Conservation (phyloP, 2,329 filamentous ascomycete genomes). For the Trichophyton rubrum region DNA sequence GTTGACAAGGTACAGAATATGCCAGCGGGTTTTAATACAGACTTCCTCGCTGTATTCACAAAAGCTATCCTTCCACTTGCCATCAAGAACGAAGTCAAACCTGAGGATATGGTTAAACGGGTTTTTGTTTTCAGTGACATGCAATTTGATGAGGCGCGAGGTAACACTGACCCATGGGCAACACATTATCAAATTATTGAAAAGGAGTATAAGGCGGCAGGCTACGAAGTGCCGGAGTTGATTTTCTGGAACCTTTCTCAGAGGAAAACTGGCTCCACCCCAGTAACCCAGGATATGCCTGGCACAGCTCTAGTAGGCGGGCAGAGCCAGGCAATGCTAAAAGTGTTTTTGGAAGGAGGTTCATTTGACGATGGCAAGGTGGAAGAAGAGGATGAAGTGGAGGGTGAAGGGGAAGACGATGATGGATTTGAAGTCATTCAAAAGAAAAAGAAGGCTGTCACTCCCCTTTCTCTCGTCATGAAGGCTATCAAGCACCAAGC, state of each 20-base stretch:
- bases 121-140: slow-evolving; percentile 51
- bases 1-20: slow-evolving; percentile 13
- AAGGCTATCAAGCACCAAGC: slow-evolving; percentile 43
- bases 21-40: slow-evolving; percentile 36
- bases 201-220: slow-evolving; percentile 33
- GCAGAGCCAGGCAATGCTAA: slow-evolving; percentile 40
- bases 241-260: slow-evolving; percentile 22
- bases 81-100: slow-evolving; percentile 36
- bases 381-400: slow-evolving; percentile 19
- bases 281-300: slow-evolving; percentile 9
- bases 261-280: background rate
- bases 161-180: slow-evolving; percentile 23
- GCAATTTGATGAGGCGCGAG: slow-evolving; percentile 41
- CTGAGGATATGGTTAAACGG: slow-evolving; percentile 49
- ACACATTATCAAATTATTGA: slow-evolving; percentile 42
- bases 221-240: slow-evolving; percentile 48
- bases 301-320: slow-evolving; percentile 12
- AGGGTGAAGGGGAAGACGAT: slow-evolving; percentile 13
- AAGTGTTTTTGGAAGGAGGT: slow-evolving; percentile 43
- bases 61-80: slow-evolving; percentile 45
- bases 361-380: slow-evolving; percentile 19
- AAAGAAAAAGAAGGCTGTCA: slow-evolving; percentile 25
- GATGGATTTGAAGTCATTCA: slow-evolving; percentile 13
- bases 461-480: slow-evolving; percentile 26
- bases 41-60: slow-evolving; percentile 45